These are phyloP conservation scores for Xylaria polymorpha DNA, from an alignment of 2,329 filamentous ascomycete species.

Conservation along the genomic window DNA sequence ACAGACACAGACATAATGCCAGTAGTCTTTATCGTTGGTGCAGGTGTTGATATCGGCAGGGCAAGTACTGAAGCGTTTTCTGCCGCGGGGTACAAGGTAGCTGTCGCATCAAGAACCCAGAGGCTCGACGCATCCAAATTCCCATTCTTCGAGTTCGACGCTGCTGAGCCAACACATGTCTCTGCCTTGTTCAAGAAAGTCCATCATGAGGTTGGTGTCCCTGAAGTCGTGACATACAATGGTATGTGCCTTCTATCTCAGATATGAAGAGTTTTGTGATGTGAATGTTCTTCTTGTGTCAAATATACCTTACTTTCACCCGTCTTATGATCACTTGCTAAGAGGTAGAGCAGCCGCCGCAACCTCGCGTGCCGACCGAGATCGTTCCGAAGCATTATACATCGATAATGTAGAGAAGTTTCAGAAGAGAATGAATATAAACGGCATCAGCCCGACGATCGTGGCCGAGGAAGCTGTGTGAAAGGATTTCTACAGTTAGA, in stretches of 20 bases:
- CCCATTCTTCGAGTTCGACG: constrained; percentile 37
- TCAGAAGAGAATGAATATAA: constrained; percentile 36
- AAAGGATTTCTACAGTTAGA: constrained; percentile 34
- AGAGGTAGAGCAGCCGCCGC: constrained; percentile 8
- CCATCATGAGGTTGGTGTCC: constrained; percentile 32
- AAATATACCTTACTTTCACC: background rate
- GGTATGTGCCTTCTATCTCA: constrained; percentile 19
- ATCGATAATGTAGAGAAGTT: constrained; percentile 42
- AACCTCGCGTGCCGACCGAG: constrained; percentile 12
- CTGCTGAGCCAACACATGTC: constrained; percentile 38
- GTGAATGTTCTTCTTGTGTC: background rate
- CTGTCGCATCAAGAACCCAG: constrained; percentile 45
- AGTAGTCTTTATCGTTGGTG: constrained; percentile 47
- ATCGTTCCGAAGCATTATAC: constrained; percentile 33
- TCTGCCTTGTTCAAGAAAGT: constrained; percentile 41
- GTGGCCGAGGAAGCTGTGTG: constrained; percentile 24
- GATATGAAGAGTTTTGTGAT: background rate
- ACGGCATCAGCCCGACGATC: constrained; percentile 22
- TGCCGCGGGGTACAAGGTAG: constrained; percentile 45
- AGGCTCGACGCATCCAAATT: constrained; percentile 39
- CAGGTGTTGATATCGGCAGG: constrained; percentile 42
- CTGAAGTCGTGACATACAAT: constrained; percentile 41
- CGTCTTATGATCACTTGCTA: background rate
- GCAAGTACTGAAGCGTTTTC: constrained; percentile 42
- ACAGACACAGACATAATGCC: constrained; percentile 36